Evolutionary conservation across 495 filamentous ascomycete genomes (phyloP).

Genomic region (Xylaria scruposa): DNA sequence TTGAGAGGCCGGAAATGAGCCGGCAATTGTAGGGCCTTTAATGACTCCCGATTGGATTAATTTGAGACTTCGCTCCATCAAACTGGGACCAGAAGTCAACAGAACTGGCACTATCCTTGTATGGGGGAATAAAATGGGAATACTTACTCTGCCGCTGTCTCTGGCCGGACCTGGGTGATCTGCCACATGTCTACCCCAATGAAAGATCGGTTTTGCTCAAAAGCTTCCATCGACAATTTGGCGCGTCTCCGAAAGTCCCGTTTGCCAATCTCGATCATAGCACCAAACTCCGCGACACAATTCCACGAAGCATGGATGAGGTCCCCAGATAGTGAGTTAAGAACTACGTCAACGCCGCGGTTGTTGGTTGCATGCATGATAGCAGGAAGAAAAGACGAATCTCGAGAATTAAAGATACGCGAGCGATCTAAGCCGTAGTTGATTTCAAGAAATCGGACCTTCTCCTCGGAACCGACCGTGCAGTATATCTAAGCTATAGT

Average conservation of each 20-base stretch:
- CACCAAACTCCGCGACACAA: conserved; percentile 54
- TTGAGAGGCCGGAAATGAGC: background rate
- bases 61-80: background rate
- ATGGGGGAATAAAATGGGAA: no score
- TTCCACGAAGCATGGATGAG: conserved; percentile 53
- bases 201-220: conserved; percentile 45
- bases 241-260: conserved; percentile 29
- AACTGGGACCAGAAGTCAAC: background rate
- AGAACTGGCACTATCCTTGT: background rate
- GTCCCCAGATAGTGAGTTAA: conserved; percentile 54
- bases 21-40: conserved; percentile 1
- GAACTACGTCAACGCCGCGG: conserved; percentile 44
- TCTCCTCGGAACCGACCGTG: conserved; percentile 52
- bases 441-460: conserved; percentile 45
- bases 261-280: conserved; percentile 55
- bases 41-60: background rate
- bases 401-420: conserved; percentile 53
- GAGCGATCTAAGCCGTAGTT: conserved; percentile 49
- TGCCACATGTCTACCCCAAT: conserved; percentile 37
- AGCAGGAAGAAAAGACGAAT: conserved; percentile 44
- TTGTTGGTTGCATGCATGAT: conserved; percentile 53
- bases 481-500: conserved; percentile 40
- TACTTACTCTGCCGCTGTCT: background rate
- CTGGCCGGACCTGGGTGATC: background rate
- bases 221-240: conserved; percentile 41